Conservation (phyloP, 2,329 filamentous ascomycete genomes). For the Curvularia spicifera region DNA sequence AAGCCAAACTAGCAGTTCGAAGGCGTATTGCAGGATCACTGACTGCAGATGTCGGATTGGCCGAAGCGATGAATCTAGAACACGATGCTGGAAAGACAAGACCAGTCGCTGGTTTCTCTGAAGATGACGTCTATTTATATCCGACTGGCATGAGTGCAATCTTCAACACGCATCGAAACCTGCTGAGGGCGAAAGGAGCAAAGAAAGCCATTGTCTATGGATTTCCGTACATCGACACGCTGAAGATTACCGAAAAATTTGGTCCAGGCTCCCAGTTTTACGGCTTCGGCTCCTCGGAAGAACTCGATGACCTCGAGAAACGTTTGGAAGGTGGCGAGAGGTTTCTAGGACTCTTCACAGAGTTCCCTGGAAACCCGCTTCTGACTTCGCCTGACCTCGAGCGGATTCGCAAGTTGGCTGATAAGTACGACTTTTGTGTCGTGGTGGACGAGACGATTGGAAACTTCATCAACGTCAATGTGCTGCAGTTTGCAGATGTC, state of each 20-base stretch:
- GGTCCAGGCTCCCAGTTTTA: slow-evolving; percentile 90
- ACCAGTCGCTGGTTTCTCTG: slow-evolving; percentile 68
- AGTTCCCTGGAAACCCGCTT: slow-evolving; percentile 93
- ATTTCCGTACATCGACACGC: slow-evolving; percentile 95
- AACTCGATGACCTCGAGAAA: slow-evolving; percentile 82
- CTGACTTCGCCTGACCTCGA: slow-evolving; percentile 82
- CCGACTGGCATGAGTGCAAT: slow-evolving; percentile 95
- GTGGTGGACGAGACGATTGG: slow-evolving; percentile 96
- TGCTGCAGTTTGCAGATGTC: slow-evolving; percentile 86
- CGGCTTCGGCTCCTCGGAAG: slow-evolving; percentile 75
- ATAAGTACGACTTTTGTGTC: slow-evolving; percentile 84
- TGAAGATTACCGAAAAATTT: slow-evolving; percentile 95
- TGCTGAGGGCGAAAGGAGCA: slow-evolving; percentile 68
- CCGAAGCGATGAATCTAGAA: slow-evolving; percentile 63
- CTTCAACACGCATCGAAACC: slow-evolving; percentile 80
- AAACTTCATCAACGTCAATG: slow-evolving; percentile 94
- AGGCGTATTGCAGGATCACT: slow-evolving; percentile 88
- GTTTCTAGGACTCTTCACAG: slow-evolving; percentile 86
- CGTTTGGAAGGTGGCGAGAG: slow-evolving; percentile 74
- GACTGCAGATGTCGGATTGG: slow-evolving; percentile 72
- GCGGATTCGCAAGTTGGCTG: slow-evolving; percentile 80
- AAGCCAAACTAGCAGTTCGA: slow-evolving; percentile 84
- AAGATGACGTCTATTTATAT: slow-evolving; percentile 88
- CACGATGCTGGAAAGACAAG: slow-evolving; percentile 49
- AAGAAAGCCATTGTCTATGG: slow-evolving; percentile 87